These are phyloP conservation scores for Taiwanofungus camphoratus DNA, from an alignment of 1,284 basidiomycete species.

Conservation along the genomic window DNA sequence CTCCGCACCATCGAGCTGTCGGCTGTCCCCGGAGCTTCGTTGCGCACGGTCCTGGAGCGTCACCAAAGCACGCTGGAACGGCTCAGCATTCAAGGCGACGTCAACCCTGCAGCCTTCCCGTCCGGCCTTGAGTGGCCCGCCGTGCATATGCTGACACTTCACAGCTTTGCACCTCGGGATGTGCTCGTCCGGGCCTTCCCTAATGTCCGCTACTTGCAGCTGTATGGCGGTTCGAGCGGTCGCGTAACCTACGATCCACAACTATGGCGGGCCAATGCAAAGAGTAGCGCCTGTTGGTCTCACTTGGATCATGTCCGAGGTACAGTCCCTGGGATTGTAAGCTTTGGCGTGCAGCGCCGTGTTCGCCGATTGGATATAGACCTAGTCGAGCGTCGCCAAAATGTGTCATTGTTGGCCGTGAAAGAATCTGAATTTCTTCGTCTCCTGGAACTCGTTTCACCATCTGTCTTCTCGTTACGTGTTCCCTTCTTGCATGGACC, in stretches of 20 bases:
- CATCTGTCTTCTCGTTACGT: no score
- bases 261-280: background rate
- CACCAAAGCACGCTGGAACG: background rate
- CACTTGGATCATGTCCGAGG: background rate
- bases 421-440: background rate
- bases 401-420: background rate
- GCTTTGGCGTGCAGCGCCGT: background rate
- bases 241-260: background rate
- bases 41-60: background rate
- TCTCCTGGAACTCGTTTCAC: background rate
- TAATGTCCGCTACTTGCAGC: background rate
- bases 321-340: background rate
- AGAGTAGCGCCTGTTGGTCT: background rate
- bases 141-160: background rate
- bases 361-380: slow-evolving; percentile 1
- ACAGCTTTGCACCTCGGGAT: background rate
- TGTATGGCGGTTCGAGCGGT: background rate
- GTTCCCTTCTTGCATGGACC: no score
- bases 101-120: background rate
- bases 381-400: background rate
- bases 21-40: background rate
- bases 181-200: background rate
- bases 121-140: background rate
- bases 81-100: background rate
- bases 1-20: slow-evolving; percentile 1